These are phyloP conservation scores for Skeletonema menzelii DNA, from an alignment of 108 stramenopile species.

Conservation along the genomic window DNA sequence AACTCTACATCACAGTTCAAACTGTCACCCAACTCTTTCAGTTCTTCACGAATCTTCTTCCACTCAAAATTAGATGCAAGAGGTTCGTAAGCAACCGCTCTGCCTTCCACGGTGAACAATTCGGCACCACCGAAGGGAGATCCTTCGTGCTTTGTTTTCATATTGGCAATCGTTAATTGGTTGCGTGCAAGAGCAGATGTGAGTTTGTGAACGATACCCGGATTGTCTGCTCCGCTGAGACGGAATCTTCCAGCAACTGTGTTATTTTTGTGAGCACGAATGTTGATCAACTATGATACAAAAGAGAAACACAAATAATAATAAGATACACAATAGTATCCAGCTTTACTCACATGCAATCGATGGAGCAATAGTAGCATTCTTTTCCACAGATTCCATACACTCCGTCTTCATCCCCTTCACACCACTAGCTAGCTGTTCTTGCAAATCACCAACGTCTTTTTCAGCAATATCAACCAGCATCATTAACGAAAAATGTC, in stretches of 20 bases:
- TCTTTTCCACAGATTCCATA: constrained; percentile 41
- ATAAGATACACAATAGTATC: neutral
- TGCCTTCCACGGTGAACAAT: constrained; percentile 54
- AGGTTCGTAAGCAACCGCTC: constrained; percentile 56
- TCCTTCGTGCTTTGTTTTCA: constrained; percentile 66
- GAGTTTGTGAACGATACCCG: constrained; percentile 76
- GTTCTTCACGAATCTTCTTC: constrained; percentile 50
- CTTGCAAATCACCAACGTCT: constrained; percentile 34
- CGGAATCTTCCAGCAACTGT: constrained; percentile 46
- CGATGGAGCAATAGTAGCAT: constrained; percentile 22
- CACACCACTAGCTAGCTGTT: constrained; percentile 36
- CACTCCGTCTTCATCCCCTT: constrained; percentile 56
- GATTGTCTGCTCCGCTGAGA: constrained; percentile 72
- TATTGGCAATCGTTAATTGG: constrained; percentile 57
- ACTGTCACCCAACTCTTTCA: constrained; percentile 58
- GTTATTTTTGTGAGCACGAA: neutral
- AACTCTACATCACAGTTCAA: constrained; percentile 75
- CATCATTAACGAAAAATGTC: constrained; percentile 79
- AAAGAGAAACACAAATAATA: neutral
- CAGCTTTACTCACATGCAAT: constrained; percentile 40
- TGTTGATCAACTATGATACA: neutral
- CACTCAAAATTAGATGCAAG: constrained; percentile 62
- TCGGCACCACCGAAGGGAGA: constrained; percentile 37
- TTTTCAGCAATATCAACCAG: constrained; percentile 52
- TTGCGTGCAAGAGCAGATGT: constrained; percentile 61